These are phyloP conservation scores for Iris pallida DNA, from an alignment of 116 monocot genomes.

Conservation along the genomic window DNA sequence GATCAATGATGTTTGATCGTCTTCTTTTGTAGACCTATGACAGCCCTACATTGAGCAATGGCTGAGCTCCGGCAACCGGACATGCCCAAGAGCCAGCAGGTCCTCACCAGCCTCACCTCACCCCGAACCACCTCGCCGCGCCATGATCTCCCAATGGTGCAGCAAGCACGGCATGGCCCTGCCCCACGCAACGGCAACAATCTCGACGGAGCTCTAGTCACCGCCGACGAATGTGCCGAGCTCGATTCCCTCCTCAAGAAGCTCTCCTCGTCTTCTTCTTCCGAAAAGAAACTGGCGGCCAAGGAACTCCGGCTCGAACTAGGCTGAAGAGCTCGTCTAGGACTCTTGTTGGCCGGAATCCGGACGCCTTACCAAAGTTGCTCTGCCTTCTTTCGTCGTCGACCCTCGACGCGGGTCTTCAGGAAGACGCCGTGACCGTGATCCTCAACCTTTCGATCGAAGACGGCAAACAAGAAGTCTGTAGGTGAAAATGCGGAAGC, in stretches of 20 bases:
- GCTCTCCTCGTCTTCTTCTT: slow-evolving; percentile 37
- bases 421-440: slow-evolving; percentile 69
- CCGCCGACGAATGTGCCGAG: slow-evolving; percentile 27
- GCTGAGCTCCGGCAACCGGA: slow-evolving; percentile 75
- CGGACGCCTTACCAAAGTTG: slow-evolving; percentile 45
- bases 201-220: slow-evolving; percentile 22
- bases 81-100: slow-evolving; percentile 64
- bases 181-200: slow-evolving; percentile 4
- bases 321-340: slow-evolving; percentile 52
- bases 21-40: slow-evolving; percentile 48
- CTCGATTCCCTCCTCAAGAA: slow-evolving; percentile 41
- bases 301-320: slow-evolving; percentile 69
- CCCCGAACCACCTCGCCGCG: slow-evolving; percentile 49
- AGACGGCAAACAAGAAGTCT: slow-evolving; percentile 72
- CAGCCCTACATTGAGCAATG: slow-evolving; percentile 68
- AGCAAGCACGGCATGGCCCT: slow-evolving; percentile 27
- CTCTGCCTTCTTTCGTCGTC: slow-evolving; percentile 26
- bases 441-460: slow-evolving; percentile 77
- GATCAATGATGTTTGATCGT: too few species aligned
- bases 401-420: slow-evolving; percentile 28
- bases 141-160: slow-evolving; percentile 75
- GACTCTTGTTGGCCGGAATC: slow-evolving; percentile 50
- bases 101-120: slow-evolving; percentile 54
- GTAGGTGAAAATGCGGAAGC: slow-evolving; percentile 49
- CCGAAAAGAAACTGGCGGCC: slow-evolving; percentile 41